Evolutionary conservation across 768 basidiomycete genomes (phyloP), one percentile per base, ranked within the genome.

Genomic region (Boletus rubescentipes): DNA sequence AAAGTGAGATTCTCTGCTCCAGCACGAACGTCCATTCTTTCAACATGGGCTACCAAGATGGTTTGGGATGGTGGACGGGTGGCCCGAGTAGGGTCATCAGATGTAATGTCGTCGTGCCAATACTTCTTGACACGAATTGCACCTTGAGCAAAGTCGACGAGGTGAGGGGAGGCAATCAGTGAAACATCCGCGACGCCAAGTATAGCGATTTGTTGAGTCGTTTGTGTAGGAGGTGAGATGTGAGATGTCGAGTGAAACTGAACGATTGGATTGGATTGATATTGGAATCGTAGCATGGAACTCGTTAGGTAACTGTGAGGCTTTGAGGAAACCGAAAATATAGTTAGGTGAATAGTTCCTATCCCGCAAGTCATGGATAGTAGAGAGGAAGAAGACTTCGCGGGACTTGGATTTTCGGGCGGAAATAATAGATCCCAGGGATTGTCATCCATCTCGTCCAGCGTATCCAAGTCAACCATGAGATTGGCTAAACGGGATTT

Each of bases 1-100:
- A 89, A 79, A 16, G 81, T 73, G 29, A 91, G 73, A 61, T 84
- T 89, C 62, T 86, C 85, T 8, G 88, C 87, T 6, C 81, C 84
- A 9, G 87, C 87, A 50, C 78, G 80, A n/a, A 88, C 62, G 26
- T 75, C 75, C 39, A 87, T 58, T 9, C 65, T 73, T 8, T 70
- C 73, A 44, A 86, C 59, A 34, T 70, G 70, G 7, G 79, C 63
- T 6, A 77, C 67, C 12, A 79, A 39, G 46, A 83, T 77, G 8
- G 63, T 36, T 40, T 72, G 60, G 50, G 55, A 71, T 37, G 49
- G 56, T 35, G 34, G 18, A 37, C 7, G 44, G 20, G 21, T 39
- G 9, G 21, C 3, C 7, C 38, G 61, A 51, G 46, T 37, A 23
- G 35, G 53, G 21, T 20, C 39, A 21, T 46, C 49, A 36, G 47